Evolutionary conservation across 2,329 filamentous ascomycete species (phyloP), one percentile per base, ranked within the genome.

Genomic region (Neofusicoccum kwambonambiense): DNA sequence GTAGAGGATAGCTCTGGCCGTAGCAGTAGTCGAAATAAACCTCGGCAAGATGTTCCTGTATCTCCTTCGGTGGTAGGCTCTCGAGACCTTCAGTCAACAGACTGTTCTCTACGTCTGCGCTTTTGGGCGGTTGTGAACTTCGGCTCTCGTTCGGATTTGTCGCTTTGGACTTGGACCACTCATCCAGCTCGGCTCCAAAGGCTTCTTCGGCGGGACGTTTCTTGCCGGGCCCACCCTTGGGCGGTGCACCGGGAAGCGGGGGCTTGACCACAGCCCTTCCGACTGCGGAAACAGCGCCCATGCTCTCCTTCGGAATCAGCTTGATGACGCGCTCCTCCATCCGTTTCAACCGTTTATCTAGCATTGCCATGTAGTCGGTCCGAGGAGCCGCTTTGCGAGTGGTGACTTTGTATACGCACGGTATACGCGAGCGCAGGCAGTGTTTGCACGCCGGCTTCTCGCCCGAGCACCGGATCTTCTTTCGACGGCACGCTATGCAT

Each of bases 271-370:
- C 85, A 11, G 93, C 93, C 65, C 95, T 85, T 4, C 89, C 89
- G 42, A 96, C 89, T 7, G 84, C 82, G 8, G 85, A 81, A 65
- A 89, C 83, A 31, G 87, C 82, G 47, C 90, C 88, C 68, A 91
- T 85, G 68, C 96, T 93, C 47, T 92, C 86, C 74, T 94, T 96
- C 0, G 95, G 94, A 34, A 98, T 90, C 65, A 94, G 90, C 76
- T 97, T 97, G 79, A 98, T 96, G 68, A 98, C 95, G 64, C 94
- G 89, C 73, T 98, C 94, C 78, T 99, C 95, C 95, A 98, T 98
- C 65, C 94, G 86, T 81, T 96, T 97, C 69, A 98, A 78, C 62
- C 95, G 87, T 79, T 97, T 97, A 79, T 98, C 95, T 71, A 98
- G 81, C 93, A 98, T 98, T 47, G 93, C 93, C 95, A 98, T 98